These are phyloP conservation scores for Amniculicola lignicola DNA, from an alignment of 495 filamentous ascomycete species.

Conservation along the genomic window DNA sequence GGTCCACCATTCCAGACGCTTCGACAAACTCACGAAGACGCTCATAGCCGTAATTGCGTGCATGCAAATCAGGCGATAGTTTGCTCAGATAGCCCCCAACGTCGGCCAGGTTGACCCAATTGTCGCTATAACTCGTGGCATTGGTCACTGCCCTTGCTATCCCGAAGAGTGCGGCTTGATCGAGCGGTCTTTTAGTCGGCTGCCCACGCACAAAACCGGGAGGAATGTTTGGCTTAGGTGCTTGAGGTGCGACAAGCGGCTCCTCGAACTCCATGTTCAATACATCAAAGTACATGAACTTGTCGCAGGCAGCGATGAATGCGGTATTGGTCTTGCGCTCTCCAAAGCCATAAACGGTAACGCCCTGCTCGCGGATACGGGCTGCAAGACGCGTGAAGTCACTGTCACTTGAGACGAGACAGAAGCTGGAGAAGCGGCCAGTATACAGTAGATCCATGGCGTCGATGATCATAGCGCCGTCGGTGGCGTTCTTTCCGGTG, in stretches of 20 bases:
- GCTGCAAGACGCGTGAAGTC: constrained; percentile 24
- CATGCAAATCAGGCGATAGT: not conserved
- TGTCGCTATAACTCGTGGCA: not conserved
- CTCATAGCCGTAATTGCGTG: constrained; percentile 2
- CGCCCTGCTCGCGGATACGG: constrained; percentile 18
- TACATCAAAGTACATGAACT: constrained; percentile 21
- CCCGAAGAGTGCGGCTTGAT: not conserved
- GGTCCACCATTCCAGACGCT: constrained; percentile 3
- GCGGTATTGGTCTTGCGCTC: constrained; percentile 11
- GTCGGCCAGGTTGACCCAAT: not conserved
- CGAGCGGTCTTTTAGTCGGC: not conserved
- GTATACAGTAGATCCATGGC: constrained; percentile 28
- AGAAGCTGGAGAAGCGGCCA: constrained; percentile 19
- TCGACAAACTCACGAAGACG: constrained; percentile 1
- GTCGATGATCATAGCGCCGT: constrained; percentile 27
- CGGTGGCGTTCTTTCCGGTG: constrained; percentile 16
- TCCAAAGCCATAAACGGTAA: constrained; percentile 23
- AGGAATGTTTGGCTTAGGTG: too few species aligned
- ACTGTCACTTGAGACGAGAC: constrained; percentile 22
- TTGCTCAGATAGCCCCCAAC: not conserved
- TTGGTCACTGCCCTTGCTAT: not conserved
- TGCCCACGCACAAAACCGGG: too few species aligned
- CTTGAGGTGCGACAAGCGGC: too few species aligned
- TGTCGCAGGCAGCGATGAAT: constrained; percentile 17
- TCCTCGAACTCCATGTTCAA: too few species aligned